phyloP scores from a whole-genome alignment of 1,284 basidiomycete species.

The Pterulicium gracile region DNA sequence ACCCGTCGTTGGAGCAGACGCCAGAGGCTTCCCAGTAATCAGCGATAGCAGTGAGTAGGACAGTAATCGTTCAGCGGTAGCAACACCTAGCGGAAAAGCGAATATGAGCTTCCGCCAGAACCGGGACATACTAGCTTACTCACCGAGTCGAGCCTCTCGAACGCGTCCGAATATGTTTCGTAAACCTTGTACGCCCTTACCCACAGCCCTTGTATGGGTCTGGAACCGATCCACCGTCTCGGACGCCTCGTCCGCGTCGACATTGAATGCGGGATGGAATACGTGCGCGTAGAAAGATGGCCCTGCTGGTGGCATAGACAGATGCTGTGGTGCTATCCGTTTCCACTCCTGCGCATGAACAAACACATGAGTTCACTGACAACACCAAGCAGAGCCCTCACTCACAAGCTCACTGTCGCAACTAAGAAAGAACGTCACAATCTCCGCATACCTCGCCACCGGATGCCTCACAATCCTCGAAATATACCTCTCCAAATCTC shows the following conservation, averaged over 20 bases:
- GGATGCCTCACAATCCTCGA: slow-evolving; percentile 66
- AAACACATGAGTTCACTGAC: neutral
- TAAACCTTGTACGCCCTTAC: slow-evolving; percentile 56
- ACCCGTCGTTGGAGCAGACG: slow-evolving; percentile 33
- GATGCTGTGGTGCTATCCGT: slow-evolving; percentile 46
- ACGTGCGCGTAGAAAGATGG: slow-evolving; percentile 69
- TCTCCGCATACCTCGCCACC: slow-evolving; percentile 66
- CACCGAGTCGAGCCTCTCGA: slow-evolving; percentile 59
- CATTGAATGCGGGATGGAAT: slow-evolving; percentile 76
- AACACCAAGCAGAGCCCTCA: neutral
- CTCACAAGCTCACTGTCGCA: slow-evolving; percentile 63
- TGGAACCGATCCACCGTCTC: slow-evolving; percentile 52
- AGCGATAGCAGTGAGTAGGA: slow-evolving; percentile 62
- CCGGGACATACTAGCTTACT: slow-evolving; percentile 15
- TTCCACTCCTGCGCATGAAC: slow-evolving; percentile 53
- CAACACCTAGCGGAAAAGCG: slow-evolving; percentile 42
- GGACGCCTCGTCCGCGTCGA: slow-evolving; percentile 60
- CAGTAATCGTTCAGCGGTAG: slow-evolving; percentile 57
- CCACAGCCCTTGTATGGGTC: slow-evolving; percentile 50
- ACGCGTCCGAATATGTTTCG: slow-evolving; percentile 49
- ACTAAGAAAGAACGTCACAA: slow-evolving; percentile 71
- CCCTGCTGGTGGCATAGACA: slow-evolving; percentile 50
- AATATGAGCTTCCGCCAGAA: neutral
- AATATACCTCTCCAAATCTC: slow-evolving; percentile 74
- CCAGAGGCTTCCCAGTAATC: slow-evolving; percentile 55